Conservation (phyloP, 139 green algal genomes). For the Tetraselmis striata region DNA sequence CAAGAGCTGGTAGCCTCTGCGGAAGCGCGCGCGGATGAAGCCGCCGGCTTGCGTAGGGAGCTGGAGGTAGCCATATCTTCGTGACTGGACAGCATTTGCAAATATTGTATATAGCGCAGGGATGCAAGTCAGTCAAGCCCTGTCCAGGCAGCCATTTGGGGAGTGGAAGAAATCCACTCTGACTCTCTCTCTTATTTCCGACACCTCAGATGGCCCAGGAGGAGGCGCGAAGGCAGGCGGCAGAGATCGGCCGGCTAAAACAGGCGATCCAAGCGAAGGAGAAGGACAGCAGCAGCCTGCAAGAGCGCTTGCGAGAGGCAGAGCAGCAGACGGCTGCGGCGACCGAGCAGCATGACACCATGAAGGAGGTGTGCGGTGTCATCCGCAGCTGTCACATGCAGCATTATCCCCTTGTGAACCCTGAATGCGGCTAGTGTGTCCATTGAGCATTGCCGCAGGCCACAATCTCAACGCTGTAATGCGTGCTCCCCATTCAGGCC, state of each 20-base stretch:
- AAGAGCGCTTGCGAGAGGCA: neutral
- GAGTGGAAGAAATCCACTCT: too few relatives aligned
- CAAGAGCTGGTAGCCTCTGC: conserved; percentile 25
- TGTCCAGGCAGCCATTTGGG: too few relatives aligned
- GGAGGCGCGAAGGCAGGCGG: neutral
- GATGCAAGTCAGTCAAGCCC: too few relatives aligned
- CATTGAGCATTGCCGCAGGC: too few relatives aligned
- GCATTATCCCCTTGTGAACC: too few relatives aligned
- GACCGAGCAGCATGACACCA: neutral
- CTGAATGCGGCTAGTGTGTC: too few relatives aligned
- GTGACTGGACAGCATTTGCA: too few relatives aligned
- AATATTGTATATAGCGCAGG: too few relatives aligned
- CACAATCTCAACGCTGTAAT: neutral
- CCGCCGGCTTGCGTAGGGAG: neutral
- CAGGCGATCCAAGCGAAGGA: neutral
- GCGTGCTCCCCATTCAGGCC: neutral
- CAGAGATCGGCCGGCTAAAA: neutral
- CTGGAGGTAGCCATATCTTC: neutral
- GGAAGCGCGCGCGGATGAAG: neutral
- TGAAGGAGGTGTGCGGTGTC: neutral
- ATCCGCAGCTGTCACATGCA: too few relatives aligned
- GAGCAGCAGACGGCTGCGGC: neutral
- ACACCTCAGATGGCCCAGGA: neutral
- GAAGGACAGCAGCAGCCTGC: neutral
- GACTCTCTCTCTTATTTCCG: too few relatives aligned